These are phyloP conservation scores for Codiaeum variegatum DNA, from an alignment of 441 rosid species.

Conservation along the genomic window DNA sequence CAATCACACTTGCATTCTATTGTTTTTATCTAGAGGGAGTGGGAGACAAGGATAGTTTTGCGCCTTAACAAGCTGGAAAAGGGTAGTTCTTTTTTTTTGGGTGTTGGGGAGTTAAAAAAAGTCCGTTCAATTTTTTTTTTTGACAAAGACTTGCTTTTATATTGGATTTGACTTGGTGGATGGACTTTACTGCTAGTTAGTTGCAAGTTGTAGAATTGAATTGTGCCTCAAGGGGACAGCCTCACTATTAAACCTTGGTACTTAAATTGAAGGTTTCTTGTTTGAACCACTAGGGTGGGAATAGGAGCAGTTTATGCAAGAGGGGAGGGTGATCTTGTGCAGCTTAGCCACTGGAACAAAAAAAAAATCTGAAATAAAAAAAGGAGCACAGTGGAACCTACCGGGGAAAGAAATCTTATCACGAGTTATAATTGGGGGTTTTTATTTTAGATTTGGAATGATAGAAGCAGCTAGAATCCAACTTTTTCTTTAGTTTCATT, in stretches of 20 bases:
- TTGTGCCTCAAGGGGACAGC: background rate
- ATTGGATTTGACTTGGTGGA: background rate
- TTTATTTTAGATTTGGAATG: background rate
- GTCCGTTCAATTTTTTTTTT: background rate
- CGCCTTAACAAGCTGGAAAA: background rate
- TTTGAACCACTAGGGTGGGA: background rate
- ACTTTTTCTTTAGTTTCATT: background rate
- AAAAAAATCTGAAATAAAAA: background rate
- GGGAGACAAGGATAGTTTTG: background rate
- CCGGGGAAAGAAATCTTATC: background rate
- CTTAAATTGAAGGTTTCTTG: background rate
- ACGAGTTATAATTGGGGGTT: background rate
- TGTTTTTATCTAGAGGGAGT: background rate
- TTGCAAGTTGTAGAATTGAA: background rate
- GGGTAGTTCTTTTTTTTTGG: background rate
- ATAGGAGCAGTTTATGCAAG: background rate
- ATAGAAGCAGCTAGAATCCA: background rate
- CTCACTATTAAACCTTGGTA: background rate
- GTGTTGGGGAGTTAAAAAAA: too few species aligned
- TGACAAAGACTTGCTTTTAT: background rate
- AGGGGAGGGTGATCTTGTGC: background rate
- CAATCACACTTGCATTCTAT: background rate
- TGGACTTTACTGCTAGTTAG: background rate
- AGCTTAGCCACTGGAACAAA: background rate
- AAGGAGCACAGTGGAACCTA: background rate